phyloP scores from a whole-genome alignment of 2,329 filamentous ascomycete species.

The Cytospora chrysosperma region DNA sequence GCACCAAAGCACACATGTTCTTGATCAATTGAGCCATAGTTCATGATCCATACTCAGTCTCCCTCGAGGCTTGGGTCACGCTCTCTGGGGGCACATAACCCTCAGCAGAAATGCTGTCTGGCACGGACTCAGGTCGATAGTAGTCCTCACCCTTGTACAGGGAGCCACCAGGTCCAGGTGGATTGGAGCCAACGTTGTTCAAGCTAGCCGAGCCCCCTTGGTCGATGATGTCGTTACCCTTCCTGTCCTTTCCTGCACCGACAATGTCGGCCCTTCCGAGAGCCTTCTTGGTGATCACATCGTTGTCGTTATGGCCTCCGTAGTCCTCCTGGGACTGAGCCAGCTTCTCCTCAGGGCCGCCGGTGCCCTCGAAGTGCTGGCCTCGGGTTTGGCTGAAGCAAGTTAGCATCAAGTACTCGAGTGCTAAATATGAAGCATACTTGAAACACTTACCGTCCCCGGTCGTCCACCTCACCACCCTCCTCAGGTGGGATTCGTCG shows the following conservation, averaged over 20 bases:
- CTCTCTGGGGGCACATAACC: slow-evolving; percentile 42
- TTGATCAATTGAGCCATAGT: background rate
- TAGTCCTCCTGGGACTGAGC: slow-evolving; percentile 30
- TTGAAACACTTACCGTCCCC: slow-evolving; percentile 40
- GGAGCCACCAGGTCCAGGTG: slow-evolving; percentile 37
- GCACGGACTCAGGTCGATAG: slow-evolving; percentile 41
- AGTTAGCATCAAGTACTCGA: slow-evolving; percentile 21
- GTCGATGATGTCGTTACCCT: slow-evolving; percentile 32
- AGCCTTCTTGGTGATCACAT: slow-evolving; percentile 34
- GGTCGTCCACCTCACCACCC: slow-evolving; percentile 44
- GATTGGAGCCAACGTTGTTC: slow-evolving; percentile 39
- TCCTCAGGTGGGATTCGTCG: slow-evolving; percentile 46
- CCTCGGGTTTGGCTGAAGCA: slow-evolving; percentile 42
- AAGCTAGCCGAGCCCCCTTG: slow-evolving; percentile 40
- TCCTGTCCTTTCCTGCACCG: slow-evolving; percentile 11
- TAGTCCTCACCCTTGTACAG: slow-evolving; percentile 43
- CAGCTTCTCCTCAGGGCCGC: slow-evolving; percentile 44
- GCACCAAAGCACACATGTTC: background rate
- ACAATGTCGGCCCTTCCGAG: slow-evolving; percentile 27
- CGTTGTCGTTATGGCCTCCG: slow-evolving; percentile 40
- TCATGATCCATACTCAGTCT: background rate
- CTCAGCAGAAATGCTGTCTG: slow-evolving; percentile 43
- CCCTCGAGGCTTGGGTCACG: slow-evolving; percentile 35
- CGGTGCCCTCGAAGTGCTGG: slow-evolving; percentile 43
- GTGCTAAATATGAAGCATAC: background rate